Base-by-base conservation (phyloP, 192 early-diverging fungal genomes). In the Coemansia sp. region DNA sequence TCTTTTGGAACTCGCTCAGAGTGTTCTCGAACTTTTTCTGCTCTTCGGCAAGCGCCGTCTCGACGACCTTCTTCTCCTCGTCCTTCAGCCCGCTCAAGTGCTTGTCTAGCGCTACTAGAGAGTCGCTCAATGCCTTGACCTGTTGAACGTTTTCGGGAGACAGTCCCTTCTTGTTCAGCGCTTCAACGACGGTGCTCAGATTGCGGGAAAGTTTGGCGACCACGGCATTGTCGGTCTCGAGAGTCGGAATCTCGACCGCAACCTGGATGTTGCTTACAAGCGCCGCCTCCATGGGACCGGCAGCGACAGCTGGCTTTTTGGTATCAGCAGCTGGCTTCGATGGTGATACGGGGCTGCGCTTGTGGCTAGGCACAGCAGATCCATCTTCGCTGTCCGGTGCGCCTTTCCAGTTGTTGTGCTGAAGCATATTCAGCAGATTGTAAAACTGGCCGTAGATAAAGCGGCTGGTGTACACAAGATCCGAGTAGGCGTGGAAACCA, bases 1-100 rank as follows among this genome's bases (percentile, higher is more conserved):
- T 65, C 12, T 75, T 69, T 59, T 81, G 83, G 60, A 87, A 72
- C 12, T 85, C 68, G 12, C 78, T 71, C 55, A 88, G 77, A 8
- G 82, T 73, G 28, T 68, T 75, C 8, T 88, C 84, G 37, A 87
- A 82, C 56, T 87, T 84, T 36, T 71, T 59, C 59, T 81, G 85
- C 73, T 94, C 85, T 51, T 89, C 86, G 11, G 80, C 79, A 20
- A 93, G 74, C 9, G 89, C 85, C 8, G 81, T 77, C 65, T 89
- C 75, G n/a, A 91, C 73, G 4, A 72, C 62, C 28, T 78, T 74
- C 65, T 67, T 76, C 65, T 87, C 86, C 51, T 79, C 72, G 56
- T 55, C 64, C 59, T 85, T 76, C 2, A 87, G 38, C 22, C 53
- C 64, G 60, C 85, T 70, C 57, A 91, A 77, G 45, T 85, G 74